Evolutionary conservation across 148 eudicot genomes (phyloP).

Genomic region (Rhododendron griersonianum): DNA sequence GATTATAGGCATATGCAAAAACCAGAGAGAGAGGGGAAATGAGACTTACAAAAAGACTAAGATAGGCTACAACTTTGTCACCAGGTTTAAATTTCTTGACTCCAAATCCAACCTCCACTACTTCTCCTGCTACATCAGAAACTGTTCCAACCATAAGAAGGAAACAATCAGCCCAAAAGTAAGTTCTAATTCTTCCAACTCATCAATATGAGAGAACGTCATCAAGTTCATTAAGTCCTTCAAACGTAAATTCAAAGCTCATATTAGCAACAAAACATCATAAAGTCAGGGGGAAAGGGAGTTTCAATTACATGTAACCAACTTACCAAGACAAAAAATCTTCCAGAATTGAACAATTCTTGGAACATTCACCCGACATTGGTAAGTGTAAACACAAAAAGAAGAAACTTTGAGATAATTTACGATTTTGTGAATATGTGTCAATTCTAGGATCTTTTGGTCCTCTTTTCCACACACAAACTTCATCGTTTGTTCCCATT

Average conservation of each 20-base stretch:
- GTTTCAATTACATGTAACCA: not conserved
- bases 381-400: not conserved
- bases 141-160: slow-evolving; percentile 28
- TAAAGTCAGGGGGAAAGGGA: not conserved
- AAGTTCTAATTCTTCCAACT: not conserved
- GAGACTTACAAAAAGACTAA: slow-evolving; percentile 37
- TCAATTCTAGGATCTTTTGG: not conserved
- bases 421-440: not conserved
- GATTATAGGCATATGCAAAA: not conserved
- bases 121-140: slow-evolving; percentile 79
- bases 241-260: not conserved
- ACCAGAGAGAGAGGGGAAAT: not conserved
- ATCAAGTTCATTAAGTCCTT: not conserved
- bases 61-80: slow-evolving; percentile 64
- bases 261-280: not conserved
- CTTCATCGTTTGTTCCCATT: not conserved
- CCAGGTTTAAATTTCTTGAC: slow-evolving; percentile 62
- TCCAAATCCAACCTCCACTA: slow-evolving; percentile 59
- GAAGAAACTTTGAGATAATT: no score
- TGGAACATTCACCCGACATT: not conserved
- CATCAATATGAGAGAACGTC: not conserved
- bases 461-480: not conserved
- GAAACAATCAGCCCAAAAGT: slow-evolving; percentile 6
- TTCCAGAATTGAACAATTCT: not conserved
- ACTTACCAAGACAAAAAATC: no score